Evolutionary conservation across 1,139 yeast genomes (phyloP).

Genomic region (Yamadazyma taylorii): DNA sequence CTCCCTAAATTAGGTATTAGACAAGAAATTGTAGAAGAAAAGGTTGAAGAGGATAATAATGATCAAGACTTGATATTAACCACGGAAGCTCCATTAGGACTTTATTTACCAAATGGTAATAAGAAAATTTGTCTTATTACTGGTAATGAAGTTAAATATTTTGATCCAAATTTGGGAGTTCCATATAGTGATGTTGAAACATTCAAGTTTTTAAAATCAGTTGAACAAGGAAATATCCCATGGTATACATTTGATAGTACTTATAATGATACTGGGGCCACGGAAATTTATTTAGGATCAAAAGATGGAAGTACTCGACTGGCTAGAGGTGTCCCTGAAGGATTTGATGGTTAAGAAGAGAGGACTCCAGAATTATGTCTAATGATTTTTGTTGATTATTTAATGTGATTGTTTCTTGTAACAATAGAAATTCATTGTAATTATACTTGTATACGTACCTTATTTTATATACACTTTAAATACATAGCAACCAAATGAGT

Average conservation of each 20-base stretch:
- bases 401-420: neutral
- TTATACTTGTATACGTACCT: neutral
- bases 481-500: neutral
- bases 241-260: constrained; percentile 59
- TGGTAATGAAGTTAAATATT: constrained; percentile 77
- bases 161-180: constrained; percentile 83
- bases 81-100: constrained; percentile 75
- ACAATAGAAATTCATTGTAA: neutral
- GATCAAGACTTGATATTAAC: constrained; percentile 50
- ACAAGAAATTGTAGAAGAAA: constrained; percentile 48
- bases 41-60: constrained; percentile 38
- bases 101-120: constrained; percentile 67
- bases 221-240: constrained; percentile 63
- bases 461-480: neutral
- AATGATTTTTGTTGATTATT: neutral
- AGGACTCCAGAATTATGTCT: no score
- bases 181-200: constrained; percentile 86
- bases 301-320: constrained; percentile 53
- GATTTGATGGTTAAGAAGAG: constrained; percentile 46
- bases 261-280: constrained; percentile 59
- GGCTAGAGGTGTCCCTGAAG: constrained; percentile 89
- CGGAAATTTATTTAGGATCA: constrained; percentile 55
- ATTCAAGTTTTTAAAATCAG: constrained; percentile 64
- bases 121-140: constrained; percentile 74
- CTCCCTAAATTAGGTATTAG: constrained; percentile 68